Evolutionary conservation across 148 eudicot species (phyloP).

Genomic region (Chenopodium quinoa): DNA sequence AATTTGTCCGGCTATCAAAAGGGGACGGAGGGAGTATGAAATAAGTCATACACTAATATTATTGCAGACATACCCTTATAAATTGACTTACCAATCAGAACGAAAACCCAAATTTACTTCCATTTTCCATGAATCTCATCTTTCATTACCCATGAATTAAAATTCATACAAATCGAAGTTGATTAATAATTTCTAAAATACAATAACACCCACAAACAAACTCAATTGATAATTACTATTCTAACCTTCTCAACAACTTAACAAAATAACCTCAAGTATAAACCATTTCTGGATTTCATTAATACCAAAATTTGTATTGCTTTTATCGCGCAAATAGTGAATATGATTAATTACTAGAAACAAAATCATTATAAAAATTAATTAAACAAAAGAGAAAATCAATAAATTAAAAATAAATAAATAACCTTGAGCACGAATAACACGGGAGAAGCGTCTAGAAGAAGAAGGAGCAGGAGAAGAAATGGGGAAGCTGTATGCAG

Average conservation of each 20-base stretch:
- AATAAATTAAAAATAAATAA: not conserved
- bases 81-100: too few species aligned
- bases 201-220: too few species aligned
- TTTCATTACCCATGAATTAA: not conserved
- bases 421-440: constrained; percentile 47
- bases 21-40: too few species aligned
- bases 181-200: not conserved
- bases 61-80: too few species aligned
- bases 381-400: not conserved
- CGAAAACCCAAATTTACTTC: too few species aligned
- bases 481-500: constrained; percentile 51
- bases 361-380: not conserved
- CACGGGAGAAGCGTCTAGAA: constrained; percentile 23
- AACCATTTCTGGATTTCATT: too few species aligned
- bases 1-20: too few species aligned
- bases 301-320: too few species aligned
- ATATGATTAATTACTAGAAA: not conserved
- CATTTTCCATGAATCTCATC: too few species aligned
- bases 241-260: not conserved
- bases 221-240: not conserved
- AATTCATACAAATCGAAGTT: too few species aligned
- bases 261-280: not conserved
- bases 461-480: constrained; percentile 35
- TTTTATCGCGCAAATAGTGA: too few species aligned
- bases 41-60: too few species aligned